Evolutionary conservation across 306 rosid genomes (phyloP).

Genomic region (Hylodesmum podocarpum): DNA sequence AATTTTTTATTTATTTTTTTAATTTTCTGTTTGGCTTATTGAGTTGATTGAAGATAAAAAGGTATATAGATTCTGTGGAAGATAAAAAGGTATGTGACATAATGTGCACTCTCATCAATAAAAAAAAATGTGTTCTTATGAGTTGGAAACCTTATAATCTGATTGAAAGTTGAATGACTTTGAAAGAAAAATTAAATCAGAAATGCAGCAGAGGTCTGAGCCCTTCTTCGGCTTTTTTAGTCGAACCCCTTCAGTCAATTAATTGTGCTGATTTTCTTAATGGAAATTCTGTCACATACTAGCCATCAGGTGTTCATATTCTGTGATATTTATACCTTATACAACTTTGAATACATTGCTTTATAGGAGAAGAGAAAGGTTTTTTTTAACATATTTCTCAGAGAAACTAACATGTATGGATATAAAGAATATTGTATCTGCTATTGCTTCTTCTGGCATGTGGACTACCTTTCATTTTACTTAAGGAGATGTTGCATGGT

Average conservation of each 20-base stretch:
- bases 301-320: background rate
- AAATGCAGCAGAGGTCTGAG: background rate
- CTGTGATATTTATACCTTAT: background rate
- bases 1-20: background rate
- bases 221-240: background rate
- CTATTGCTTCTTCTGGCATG: constrained; percentile 16
- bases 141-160: background rate
- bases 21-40: background rate
- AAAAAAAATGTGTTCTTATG: background rate
- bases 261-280: background rate
- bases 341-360: background rate
- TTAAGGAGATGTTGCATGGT: background rate
- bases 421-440: background rate
- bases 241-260: constrained; percentile 2
- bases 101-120: no score
- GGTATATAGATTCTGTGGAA: background rate
- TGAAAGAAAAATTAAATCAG: constrained; percentile 1
- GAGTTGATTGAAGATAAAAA: constrained; percentile 9
- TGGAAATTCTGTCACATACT: background rate
- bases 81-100: no score
- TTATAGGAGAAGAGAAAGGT: background rate
- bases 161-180: constrained; percentile 8
- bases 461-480: background rate
- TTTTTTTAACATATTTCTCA: background rate
- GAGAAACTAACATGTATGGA: background rate